Conservation (phyloP, 2,329 filamentous ascomycete genomes). For the Cercospora sp. region DNA sequence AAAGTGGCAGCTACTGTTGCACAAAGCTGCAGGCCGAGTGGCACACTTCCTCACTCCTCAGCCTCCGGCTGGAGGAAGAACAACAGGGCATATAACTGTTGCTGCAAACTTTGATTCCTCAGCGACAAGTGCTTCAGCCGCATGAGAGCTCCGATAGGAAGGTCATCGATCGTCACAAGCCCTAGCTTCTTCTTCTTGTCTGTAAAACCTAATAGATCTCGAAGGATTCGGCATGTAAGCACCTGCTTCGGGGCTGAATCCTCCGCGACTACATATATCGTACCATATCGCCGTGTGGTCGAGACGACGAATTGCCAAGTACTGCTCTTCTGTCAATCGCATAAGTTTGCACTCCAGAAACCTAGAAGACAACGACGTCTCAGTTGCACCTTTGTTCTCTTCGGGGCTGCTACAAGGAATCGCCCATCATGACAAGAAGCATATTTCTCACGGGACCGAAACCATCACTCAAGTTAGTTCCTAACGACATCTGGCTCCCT, state of each 20-base stretch:
- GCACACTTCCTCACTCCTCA: background rate
- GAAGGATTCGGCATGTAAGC: background rate
- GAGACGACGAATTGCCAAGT: background rate
- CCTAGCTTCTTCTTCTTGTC: background rate
- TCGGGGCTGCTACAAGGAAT: background rate
- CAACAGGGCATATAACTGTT: background rate
- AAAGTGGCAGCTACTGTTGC: background rate
- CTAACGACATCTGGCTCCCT: constrained; percentile 30
- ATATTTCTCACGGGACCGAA: constrained; percentile 24
- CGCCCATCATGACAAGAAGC: constrained; percentile 14
- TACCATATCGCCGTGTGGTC: background rate
- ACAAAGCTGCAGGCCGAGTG: background rate
- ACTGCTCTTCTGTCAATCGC: background rate
- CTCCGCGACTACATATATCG: background rate
- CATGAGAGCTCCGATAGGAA: background rate
- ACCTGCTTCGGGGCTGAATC: background rate
- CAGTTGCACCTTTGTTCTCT: background rate
- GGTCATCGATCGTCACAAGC: background rate
- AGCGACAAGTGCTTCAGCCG: background rate
- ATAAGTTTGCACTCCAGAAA: background rate
- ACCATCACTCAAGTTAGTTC: constrained; percentile 20
- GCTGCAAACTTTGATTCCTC: background rate
- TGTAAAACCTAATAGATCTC: background rate
- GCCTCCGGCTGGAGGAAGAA: background rate
- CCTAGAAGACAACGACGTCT: background rate